phyloP scores from a whole-genome alignment of 192 early-diverging fungal genomes.

The Rhizophagus clarus region DNA sequence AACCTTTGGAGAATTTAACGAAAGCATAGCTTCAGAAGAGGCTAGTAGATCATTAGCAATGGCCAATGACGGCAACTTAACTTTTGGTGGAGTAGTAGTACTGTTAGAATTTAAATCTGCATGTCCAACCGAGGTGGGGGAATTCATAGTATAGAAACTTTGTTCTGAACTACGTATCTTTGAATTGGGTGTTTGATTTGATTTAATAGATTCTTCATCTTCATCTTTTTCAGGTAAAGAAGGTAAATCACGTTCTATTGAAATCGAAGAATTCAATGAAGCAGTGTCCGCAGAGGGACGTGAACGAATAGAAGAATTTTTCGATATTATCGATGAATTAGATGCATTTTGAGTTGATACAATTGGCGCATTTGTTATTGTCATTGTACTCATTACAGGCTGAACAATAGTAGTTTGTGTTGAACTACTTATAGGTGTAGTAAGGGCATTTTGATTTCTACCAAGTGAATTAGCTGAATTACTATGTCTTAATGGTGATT shows the following conservation, averaged over 20 bases:
- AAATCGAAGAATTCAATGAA: neutral
- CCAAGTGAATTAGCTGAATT: neutral
- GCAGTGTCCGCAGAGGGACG: slow-evolving; percentile 3
- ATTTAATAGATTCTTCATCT: neutral
- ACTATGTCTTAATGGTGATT: slow-evolving; percentile 23
- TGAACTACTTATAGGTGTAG: slow-evolving; percentile 6
- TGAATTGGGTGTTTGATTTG: neutral
- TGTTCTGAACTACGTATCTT: neutral
- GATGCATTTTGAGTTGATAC: neutral
- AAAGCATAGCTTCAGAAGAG: slow-evolving; percentile 25
- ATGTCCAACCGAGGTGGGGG: neutral
- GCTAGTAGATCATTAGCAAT: slow-evolving; percentile 25
- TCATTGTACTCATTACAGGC: slow-evolving; percentile 29
- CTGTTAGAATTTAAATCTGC: neutral
- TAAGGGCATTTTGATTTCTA: neutral
- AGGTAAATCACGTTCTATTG: slow-evolving; percentile 10
- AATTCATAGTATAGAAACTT: neutral
- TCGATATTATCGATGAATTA: neutral
- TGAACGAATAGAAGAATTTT: neutral
- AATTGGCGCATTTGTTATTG: neutral
- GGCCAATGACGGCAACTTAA: slow-evolving; percentile 13
- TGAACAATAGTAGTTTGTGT: slow-evolving; percentile 31
- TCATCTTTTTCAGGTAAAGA: neutral
- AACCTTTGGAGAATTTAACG: neutral
- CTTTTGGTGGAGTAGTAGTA: slow-evolving; percentile 16